phyloP scores from a whole-genome alignment of 441 rosid species.

The Bocquillonia castaneifolia region DNA sequence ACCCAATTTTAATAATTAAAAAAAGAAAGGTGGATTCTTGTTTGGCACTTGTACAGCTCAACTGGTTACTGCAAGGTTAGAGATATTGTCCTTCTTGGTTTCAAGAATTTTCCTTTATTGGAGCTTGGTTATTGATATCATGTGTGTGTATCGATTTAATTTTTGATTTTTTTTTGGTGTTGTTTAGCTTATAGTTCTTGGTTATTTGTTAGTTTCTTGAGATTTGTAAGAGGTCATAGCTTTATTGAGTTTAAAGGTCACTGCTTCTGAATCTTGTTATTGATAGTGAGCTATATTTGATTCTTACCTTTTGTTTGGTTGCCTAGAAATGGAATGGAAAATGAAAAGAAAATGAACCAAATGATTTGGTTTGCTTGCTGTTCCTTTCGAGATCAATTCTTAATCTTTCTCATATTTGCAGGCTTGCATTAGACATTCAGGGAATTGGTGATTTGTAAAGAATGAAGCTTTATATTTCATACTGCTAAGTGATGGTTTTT shows the following conservation, averaged over 20 bases:
- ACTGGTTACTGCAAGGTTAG: not conserved
- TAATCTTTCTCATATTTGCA: not conserved
- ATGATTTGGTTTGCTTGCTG: not conserved
- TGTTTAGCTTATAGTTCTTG: not conserved
- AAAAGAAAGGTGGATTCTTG: not conserved
- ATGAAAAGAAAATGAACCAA: not conserved
- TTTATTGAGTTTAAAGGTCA: not conserved
- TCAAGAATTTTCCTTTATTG: not conserved
- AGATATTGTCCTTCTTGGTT: not conserved
- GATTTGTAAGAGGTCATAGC: not conserved
- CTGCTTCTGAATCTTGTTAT: constrained; percentile 1
- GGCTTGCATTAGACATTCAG: not conserved
- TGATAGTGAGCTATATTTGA: not conserved
- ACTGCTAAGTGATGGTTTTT: not conserved
- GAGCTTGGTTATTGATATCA: not conserved
- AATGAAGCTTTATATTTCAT: not conserved
- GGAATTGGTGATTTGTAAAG: not conserved
- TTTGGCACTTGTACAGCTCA: not conserved
- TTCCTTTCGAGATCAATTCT: not conserved
- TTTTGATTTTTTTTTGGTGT: not conserved
- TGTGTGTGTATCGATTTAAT: not conserved
- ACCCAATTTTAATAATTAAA: not conserved
- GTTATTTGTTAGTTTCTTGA: not conserved
- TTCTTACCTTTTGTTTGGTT: constrained; percentile 1
- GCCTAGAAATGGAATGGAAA: not conserved